A percentile compares a stretch with the other conserved stretches of the same genome.
phyloP scores from a whole-genome alignment of 2,329 filamentous ascomycete species.

The Drechslera avenae region DNA sequence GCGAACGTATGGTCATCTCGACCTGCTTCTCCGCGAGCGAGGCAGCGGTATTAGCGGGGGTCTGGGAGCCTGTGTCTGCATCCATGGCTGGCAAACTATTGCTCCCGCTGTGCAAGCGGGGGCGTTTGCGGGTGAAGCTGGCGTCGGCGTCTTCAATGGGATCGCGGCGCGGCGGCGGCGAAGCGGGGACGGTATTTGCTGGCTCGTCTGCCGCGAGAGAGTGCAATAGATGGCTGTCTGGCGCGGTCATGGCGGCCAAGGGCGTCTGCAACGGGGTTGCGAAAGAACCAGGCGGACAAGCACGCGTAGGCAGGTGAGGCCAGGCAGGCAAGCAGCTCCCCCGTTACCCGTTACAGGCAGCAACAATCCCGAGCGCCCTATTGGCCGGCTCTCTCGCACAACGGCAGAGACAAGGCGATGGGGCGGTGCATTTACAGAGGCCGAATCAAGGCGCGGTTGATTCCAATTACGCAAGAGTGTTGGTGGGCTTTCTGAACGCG shows the following conservation, averaged over 20 bases:
- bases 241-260: constrained; percentile 42
- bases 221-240: constrained; percentile 43
- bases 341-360: constrained; percentile 32
- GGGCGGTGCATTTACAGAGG: constrained; percentile 32
- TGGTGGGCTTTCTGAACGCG: too few species aligned
- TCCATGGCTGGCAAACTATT: constrained; percentile 40
- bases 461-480: too few species aligned
- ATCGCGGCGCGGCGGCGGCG: constrained; percentile 50
- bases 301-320: constrained; percentile 25
- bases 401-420: constrained; percentile 19
- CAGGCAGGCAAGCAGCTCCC: constrained; percentile 30
- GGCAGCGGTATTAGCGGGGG: constrained; percentile 18
- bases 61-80: constrained; percentile 31
- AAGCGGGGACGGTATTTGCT: constrained; percentile 39
- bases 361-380: constrained; percentile 32
- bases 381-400: constrained; percentile 28
- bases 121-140: constrained; percentile 54
- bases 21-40: constrained; percentile 34
- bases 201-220: constrained; percentile 38
- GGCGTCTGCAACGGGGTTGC: constrained; percentile 21
- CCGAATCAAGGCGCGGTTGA: background rate
- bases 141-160: constrained; percentile 53
- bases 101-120: constrained; percentile 48
- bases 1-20: constrained; percentile 49
- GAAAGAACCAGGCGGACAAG: constrained; percentile 19